Evolutionary conservation across 306 rosid genomes (phyloP).

Genomic region (Glycyrrhiza uralensis): DNA sequence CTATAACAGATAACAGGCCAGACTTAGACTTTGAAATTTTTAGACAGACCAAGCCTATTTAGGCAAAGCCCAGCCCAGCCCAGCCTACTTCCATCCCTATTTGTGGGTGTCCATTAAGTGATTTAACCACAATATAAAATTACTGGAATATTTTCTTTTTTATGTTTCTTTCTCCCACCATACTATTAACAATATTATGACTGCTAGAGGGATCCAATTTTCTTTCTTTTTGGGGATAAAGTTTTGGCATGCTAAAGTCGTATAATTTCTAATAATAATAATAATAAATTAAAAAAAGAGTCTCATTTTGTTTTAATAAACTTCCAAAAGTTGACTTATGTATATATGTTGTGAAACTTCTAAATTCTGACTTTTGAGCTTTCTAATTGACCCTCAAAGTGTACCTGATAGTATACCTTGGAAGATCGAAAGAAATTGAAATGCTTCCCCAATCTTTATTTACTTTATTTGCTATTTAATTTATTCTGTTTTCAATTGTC

Average conservation of each 20-base stretch:
- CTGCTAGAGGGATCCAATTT: neutral
- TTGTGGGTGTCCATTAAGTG: constrained; percentile 20
- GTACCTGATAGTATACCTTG: neutral
- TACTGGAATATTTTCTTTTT: neutral
- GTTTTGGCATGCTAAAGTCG: neutral
- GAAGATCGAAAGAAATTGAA: neutral
- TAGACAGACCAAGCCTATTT: too few relatives aligned
- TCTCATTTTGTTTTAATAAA: neutral
- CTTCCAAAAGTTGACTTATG: constrained; percentile 11
- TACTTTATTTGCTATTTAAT: neutral
- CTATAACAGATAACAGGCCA: too few relatives aligned
- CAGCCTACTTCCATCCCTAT: too few relatives aligned
- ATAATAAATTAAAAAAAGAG: too few relatives aligned
- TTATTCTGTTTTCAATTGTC: neutral
- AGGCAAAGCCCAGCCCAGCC: too few relatives aligned
- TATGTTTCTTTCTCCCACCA: neutral
- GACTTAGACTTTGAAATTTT: too few relatives aligned
- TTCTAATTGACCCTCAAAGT: neutral
- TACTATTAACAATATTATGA: neutral
- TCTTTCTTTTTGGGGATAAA: neutral
- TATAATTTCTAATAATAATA: too few relatives aligned
- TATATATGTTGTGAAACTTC: neutral
- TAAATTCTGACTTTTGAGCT: neutral
- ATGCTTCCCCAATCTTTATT: neutral
- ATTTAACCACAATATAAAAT: neutral